Evolutionary conservation across 1,284 basidiomycete genomes (phyloP).

Genomic region (Puccinia brachypodii): DNA sequence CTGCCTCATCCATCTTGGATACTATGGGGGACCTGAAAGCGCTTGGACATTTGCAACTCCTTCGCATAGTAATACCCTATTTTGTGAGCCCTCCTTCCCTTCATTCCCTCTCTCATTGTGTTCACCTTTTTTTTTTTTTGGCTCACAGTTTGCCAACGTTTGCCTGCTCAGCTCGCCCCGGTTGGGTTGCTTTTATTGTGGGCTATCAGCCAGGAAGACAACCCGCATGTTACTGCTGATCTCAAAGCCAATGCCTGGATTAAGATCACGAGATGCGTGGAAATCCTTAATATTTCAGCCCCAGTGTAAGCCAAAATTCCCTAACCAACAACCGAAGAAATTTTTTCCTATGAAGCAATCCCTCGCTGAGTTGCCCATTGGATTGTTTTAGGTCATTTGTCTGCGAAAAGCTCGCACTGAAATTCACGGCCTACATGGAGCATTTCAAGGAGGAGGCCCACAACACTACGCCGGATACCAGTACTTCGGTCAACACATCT

Average conservation of each 20-base stretch:
- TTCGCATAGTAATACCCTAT: neutral
- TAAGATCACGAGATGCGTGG: constrained; percentile 2
- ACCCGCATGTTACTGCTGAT: neutral
- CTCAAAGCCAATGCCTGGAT: constrained; percentile 10
- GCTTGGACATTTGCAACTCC: neutral
- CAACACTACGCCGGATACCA: neutral
- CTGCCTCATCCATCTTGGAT: constrained; percentile 4
- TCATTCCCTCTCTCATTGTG: neutral
- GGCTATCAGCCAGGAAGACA: constrained; percentile 14
- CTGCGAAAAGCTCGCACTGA: neutral
- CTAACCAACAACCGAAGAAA: neutral
- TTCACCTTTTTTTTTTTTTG: neutral
- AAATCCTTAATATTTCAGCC: neutral
- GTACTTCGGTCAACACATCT: neutral
- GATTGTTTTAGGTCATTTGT: constrained; percentile 16
- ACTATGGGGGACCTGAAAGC: constrained; percentile 6
- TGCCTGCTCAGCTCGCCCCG: neutral
- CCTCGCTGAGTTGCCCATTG: neutral
- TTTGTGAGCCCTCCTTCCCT: neutral
- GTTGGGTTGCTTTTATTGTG: constrained; percentile 4
- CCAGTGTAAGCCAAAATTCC: neutral
- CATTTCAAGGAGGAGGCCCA: constrained; percentile 3
- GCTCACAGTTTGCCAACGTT: neutral
- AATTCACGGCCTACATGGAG: constrained; percentile 2
- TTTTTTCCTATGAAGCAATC: neutral